Evolutionary conservation across 495 filamentous ascomycete species (phyloP), one percentile per base, ranked within the genome.

Genomic region (Talaromyces liani): DNA sequence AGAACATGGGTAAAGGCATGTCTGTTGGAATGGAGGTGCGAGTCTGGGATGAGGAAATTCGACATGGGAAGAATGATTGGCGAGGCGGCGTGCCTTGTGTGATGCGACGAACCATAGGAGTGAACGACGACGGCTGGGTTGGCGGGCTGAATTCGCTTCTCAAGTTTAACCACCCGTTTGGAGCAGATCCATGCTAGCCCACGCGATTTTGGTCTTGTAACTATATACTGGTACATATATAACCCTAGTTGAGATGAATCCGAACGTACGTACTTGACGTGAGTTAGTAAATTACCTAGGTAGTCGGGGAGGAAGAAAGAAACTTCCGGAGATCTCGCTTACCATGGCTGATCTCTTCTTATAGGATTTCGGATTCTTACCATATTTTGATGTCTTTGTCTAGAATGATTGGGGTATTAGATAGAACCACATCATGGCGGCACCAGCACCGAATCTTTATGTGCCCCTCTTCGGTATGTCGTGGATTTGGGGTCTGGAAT

Each of bases 91-190:
- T 85, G n/a, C 82, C 82, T 12, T 83, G 81, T 65, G 77, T 85
- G 22, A 82, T 84, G 77, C 75, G 82, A 45, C 70, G 81, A 67
- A 74, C 74, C 41, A 71, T 74, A 16, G 83, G 84, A 2, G 70
- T 74, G 2, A 76, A 81, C 24, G 86, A 88, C 66, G 94, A 98
- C 72, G 91, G 91, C 14, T 98, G 95, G 95, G 94, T 98, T 16
- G 94, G 93, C 1, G 94, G 95, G 6, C 74, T 98, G 74, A 98
- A 97, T 75, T 91, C 91, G 57, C 71, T 98, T 68, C 77, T 98
- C 69, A 98, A 98, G 77, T 98, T 98, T 69, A 98, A 98, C 72
- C 89, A 97, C 77, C 92, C 95, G 3, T 97, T 98, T 79, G 94
- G 94, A 0, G 91, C 96, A 70, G 81, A 88, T 61, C 67, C 67